Percentiles rank a stretch among this genome's conserved stretches.
Evolutionary conservation across 2,329 filamentous ascomycete species (phyloP).

Genomic region (Hypoxylon sp.): DNA sequence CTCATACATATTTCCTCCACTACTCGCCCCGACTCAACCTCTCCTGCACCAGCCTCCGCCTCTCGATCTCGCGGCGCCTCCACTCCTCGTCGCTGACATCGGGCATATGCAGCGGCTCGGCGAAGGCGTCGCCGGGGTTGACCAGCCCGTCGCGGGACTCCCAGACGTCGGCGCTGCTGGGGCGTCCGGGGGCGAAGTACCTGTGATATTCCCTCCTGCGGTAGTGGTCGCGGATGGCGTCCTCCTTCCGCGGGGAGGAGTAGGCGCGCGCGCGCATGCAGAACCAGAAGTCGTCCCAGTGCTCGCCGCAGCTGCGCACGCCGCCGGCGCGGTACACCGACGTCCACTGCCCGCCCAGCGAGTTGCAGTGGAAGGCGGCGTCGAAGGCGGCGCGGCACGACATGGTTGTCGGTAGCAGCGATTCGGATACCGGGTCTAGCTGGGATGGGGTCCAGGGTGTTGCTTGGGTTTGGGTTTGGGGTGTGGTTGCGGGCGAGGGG

Average conservation of each 20-base stretch:
- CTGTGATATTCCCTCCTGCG: conserved; percentile 70
- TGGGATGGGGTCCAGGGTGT: conserved; percentile 11
- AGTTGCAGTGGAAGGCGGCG: conserved; percentile 92
- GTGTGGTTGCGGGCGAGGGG: conserved; percentile 18
- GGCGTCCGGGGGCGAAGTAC: conserved; percentile 67
- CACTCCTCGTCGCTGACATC: conserved; percentile 55
- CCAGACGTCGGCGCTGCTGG: conserved; percentile 93
- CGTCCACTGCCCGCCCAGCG: conserved; percentile 88
- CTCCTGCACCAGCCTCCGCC: conserved; percentile 36
- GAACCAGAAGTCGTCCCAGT: conserved; percentile 96
- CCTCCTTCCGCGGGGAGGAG: conserved; percentile 65
- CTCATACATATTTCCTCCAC: no score
- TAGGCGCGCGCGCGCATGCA: conserved; percentile 86
- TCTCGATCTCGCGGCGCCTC: conserved; percentile 48
- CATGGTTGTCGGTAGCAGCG: conserved; percentile 81
- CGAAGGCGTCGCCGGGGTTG: conserved; percentile 56
- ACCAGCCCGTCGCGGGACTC: conserved; percentile 72
- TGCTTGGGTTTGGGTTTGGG: conserved; percentile 24
- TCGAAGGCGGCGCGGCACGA: conserved; percentile 93
- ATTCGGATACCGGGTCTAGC: conserved; percentile 65
- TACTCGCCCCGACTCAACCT: no score
- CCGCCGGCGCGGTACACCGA: conserved; percentile 87
- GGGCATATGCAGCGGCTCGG: conserved; percentile 50
- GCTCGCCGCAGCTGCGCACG: conserved; percentile 79
- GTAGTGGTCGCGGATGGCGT: conserved; percentile 72